Percentiles rank a stretch among this genome's conserved stretches.
These are phyloP conservation scores for Botryotinia narcissicola DNA, from an alignment of 2,329 filamentous ascomycete genomes.

Conservation along the genomic window DNA sequence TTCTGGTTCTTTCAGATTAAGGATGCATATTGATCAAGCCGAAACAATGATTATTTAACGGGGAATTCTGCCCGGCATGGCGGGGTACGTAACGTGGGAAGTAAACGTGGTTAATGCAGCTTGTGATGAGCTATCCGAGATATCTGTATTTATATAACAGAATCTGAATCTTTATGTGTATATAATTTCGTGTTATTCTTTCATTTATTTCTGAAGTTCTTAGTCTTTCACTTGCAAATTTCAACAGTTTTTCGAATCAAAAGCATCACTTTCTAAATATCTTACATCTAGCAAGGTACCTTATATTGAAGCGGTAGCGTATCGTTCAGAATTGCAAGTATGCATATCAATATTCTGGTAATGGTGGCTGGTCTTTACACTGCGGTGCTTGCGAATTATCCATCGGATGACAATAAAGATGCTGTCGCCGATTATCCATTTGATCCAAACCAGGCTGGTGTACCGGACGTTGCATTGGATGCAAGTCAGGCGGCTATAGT, in stretches of 20 bases:
- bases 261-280: not conserved
- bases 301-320: not conserved
- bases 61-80: not conserved
- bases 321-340: not conserved
- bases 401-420: not conserved
- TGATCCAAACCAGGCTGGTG: not conserved
- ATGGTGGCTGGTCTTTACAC: not conserved
- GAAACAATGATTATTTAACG: not conserved
- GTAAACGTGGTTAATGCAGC: not conserved
- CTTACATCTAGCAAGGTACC: not conserved
- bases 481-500: not conserved
- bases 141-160: not conserved
- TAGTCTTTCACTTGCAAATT: not conserved
- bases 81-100: not conserved
- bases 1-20: not conserved
- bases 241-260: not conserved
- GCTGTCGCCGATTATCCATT: not conserved
- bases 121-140: not conserved
- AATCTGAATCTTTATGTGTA: not conserved
- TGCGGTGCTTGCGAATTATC: not conserved
- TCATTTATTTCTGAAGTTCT: not conserved
- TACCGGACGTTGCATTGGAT: not conserved
- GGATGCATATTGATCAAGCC: not conserved
- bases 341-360: not conserved
- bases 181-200: not conserved